Conservation (phyloP, 306 rosid genomes). For the Rosa multiflora region DNA sequence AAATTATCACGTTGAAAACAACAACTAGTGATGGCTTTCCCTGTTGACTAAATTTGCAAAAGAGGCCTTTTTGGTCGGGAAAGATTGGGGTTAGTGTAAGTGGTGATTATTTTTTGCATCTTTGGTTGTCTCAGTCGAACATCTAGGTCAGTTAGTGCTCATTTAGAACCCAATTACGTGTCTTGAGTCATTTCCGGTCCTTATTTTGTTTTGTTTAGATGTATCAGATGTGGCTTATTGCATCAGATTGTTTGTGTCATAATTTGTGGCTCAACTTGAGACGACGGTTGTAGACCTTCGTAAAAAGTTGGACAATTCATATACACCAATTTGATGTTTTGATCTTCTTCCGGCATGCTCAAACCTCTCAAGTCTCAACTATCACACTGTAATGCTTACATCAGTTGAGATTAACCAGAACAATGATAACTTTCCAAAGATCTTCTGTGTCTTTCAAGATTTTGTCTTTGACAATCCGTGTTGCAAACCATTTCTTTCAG, state of each 20-base stretch:
- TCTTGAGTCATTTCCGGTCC: neutral
- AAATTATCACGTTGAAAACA: neutral
- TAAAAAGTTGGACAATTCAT: neutral
- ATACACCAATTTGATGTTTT: neutral
- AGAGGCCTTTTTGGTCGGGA: neutral
- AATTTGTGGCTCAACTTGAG: neutral
- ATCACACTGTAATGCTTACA: neutral
- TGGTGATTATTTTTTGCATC: neutral
- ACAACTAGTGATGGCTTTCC: neutral
- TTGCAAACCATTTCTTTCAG: neutral
- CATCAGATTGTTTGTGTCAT: neutral
- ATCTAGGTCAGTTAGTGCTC: neutral
- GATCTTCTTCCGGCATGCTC: neutral
- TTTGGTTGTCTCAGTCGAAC: neutral
- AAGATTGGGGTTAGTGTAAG: neutral
- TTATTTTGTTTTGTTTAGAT: neutral
- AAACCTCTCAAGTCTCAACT: neutral
- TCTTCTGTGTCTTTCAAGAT: neutral
- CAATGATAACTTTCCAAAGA: neutral
- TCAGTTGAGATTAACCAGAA: conserved; percentile 2
- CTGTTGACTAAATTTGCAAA: neutral
- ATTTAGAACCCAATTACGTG: neutral
- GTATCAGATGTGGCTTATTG: neutral
- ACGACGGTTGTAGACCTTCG: neutral
- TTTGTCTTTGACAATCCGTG: neutral